Percentiles rank a stretch among this genome's conserved stretches.
Conservation (phyloP, 331 rosid genomes). For the Phaseolus coccineus region DNA sequence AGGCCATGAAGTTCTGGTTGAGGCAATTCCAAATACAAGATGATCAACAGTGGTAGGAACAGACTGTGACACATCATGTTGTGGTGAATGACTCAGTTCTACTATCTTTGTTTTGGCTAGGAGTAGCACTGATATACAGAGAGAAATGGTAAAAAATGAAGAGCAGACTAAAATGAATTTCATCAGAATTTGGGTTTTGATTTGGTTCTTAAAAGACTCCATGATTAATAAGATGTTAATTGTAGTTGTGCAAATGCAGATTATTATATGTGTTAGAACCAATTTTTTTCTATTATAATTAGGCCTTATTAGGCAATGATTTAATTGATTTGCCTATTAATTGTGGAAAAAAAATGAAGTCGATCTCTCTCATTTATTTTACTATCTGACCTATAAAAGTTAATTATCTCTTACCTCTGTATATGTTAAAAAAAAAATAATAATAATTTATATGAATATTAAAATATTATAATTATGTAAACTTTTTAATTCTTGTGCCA, state of each 20-base stretch:
- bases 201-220: neutral
- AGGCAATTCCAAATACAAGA: slow-evolving; percentile 82
- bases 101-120: slow-evolving; percentile 43
- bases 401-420: neutral
- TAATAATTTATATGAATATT: too few species aligned
- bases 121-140: slow-evolving; percentile 48
- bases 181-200: slow-evolving; percentile 28
- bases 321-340: neutral
- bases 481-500: too few species aligned
- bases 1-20: slow-evolving; percentile 63
- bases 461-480: too few species aligned
- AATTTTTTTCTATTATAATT: neutral
- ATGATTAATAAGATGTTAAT: neutral
- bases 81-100: neutral
- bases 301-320: neutral
- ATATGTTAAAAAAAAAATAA: too few species aligned
- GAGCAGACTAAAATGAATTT: slow-evolving; percentile 53
- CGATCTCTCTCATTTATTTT: neutral
- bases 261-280: neutral
- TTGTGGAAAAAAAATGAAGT: neutral
- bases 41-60: slow-evolving; percentile 56
- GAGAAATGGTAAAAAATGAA: slow-evolving; percentile 54
- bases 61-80: slow-evolving; percentile 21
- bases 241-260: neutral
- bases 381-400: neutral